These are phyloP conservation scores for Strobilomyces dryophilus DNA, from an alignment of 768 basidiomycete species.

Conservation along the genomic window DNA sequence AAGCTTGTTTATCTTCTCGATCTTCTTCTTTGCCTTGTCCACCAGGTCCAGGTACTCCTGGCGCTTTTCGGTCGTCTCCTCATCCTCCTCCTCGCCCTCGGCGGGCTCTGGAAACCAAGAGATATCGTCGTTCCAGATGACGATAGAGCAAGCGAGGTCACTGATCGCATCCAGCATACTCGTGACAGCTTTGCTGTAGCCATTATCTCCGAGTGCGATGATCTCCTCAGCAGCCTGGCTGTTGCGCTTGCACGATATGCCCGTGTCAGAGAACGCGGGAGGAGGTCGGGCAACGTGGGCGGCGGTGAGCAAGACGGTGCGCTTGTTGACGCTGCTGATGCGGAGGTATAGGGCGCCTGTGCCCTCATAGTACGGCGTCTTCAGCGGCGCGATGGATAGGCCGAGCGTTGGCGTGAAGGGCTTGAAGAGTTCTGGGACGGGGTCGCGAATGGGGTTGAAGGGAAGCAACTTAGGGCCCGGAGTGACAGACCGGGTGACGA, in stretches of 20 bases:
- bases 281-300: not conserved
- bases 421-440: not conserved
- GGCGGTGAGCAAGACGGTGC: not conserved
- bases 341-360: not conserved
- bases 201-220: not conserved
- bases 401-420: conserved; percentile 4
- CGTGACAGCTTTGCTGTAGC: not conserved
- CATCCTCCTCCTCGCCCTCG: not conserved
- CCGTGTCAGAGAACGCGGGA: not conserved
- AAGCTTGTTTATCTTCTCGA: not conserved
- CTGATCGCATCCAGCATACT: not conserved
- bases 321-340: not conserved
- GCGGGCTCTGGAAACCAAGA: not conserved
- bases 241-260: not conserved
- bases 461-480: not conserved
- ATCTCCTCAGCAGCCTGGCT: not conserved
- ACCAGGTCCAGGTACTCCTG: not conserved
- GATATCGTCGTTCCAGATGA: not conserved
- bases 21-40: not conserved
- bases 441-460: not conserved
- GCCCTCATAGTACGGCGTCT: not conserved
- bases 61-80: not conserved
- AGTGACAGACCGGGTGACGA: not conserved
- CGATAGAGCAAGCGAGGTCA: not conserved
- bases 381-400: not conserved